A percentile compares a stretch with the other conserved stretches of the same genome.
Conservation (phyloP, 177 flowering plant species). For the Telopea speciosissima region DNA sequence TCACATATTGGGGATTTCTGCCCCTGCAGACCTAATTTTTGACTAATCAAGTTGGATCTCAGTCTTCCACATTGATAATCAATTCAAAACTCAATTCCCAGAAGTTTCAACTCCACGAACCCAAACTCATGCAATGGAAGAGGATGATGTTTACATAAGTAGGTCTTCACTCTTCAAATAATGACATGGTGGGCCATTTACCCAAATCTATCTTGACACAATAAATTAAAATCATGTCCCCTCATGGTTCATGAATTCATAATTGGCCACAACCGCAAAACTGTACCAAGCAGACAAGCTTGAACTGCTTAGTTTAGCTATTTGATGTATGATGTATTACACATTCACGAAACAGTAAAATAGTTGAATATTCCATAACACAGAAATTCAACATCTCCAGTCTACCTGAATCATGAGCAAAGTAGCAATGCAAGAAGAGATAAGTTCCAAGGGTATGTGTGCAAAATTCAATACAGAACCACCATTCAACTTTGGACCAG, state of each 20-base stretch:
- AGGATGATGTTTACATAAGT: neutral
- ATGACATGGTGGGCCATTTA: too few species aligned
- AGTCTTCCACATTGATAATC: too few species aligned
- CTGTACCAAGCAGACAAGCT: neutral
- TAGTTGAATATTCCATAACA: neutral
- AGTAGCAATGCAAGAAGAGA: conserved; percentile 53
- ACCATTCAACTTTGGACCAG: conserved; percentile 15
- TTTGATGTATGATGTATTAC: too few species aligned
- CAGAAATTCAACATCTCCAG: neutral
- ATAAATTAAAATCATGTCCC: neutral
- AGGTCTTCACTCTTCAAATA: neutral
- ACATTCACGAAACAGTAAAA: neutral
- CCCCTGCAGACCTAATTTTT: too few species aligned
- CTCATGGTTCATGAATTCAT: neutral
- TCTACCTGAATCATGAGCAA: conserved; percentile 66
- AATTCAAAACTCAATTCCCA: too few species aligned
- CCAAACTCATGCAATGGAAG: neutral
- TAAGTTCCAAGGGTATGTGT: conserved; percentile 46
- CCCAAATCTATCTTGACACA: neutral
- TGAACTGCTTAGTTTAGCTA: neutral
- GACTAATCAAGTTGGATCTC: too few species aligned
- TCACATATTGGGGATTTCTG: too few species aligned
- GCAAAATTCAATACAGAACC: conserved; percentile 21
- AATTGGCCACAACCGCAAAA: neutral
- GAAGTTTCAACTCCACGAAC: too few species aligned